phyloP scores from a whole-genome alignment of 768 basidiomycete genomes.

The Hygrocybe coccinea region DNA sequence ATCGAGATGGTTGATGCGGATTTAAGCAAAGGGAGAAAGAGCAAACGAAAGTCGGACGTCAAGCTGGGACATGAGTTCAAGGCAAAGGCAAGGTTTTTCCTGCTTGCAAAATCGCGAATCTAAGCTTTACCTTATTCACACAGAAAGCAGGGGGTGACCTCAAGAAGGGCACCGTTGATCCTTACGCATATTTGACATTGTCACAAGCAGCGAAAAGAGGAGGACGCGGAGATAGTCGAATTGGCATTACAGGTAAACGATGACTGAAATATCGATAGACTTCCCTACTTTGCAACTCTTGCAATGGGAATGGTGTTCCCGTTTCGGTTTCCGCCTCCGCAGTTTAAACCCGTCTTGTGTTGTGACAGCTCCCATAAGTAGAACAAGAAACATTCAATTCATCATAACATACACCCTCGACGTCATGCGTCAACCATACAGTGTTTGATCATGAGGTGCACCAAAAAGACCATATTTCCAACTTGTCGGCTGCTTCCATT shows the following conservation, averaged over 20 bases:
- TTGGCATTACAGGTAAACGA: slow-evolving; percentile 62
- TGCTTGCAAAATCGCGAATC: slow-evolving; percentile 4
- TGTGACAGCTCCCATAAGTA: too few relatives aligned
- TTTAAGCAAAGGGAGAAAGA: slow-evolving; percentile 45
- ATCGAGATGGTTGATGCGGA: slow-evolving; percentile 76
- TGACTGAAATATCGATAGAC: neutral
- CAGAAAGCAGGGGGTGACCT: slow-evolving; percentile 95
- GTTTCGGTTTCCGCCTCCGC: slow-evolving; percentile 24
- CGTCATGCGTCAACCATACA: too few relatives aligned
- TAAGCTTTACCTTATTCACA: slow-evolving; percentile 11
- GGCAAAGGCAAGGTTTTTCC: slow-evolving; percentile 66
- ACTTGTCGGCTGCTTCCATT: slow-evolving; percentile 62
- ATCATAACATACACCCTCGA: too few relatives aligned
- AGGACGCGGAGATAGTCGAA: slow-evolving; percentile 33
- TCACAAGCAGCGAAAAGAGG: slow-evolving; percentile 75
- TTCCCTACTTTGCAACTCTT: neutral
- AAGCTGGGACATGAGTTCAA: slow-evolving; percentile 85
- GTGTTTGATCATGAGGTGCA: neutral
- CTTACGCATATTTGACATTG: slow-evolving; percentile 87
- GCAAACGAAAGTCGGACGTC: slow-evolving; percentile 46
- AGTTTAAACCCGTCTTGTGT: too few relatives aligned
- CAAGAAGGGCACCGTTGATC: slow-evolving; percentile 81
- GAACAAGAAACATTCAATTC: too few relatives aligned
- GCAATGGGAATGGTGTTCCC: slow-evolving; percentile 66
- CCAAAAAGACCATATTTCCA: slow-evolving; percentile 71